Conservation (phyloP, 805 yeast genomes). For the Metschnikowia koreensis region DNA sequence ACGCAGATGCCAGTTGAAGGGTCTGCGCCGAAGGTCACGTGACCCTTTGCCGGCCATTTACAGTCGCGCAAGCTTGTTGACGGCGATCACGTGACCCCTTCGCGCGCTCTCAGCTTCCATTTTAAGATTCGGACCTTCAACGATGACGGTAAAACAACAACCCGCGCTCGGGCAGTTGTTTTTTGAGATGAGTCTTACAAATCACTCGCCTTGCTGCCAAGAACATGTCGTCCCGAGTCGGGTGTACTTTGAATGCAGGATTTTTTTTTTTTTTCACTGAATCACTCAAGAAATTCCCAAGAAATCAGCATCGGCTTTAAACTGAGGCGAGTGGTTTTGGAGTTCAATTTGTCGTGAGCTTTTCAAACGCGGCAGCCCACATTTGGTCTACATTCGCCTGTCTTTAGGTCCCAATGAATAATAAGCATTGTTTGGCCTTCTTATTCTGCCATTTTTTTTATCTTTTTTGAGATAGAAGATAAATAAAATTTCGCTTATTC, state of each 20-base stretch:
- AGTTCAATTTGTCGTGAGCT: too few relatives aligned
- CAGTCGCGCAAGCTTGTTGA: neutral
- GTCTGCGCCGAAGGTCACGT: neutral
- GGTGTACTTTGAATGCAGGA: too few relatives aligned
- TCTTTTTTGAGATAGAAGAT: too few relatives aligned
- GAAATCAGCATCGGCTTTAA: too few relatives aligned
- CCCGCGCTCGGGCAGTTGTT: slow-evolving; percentile 1
- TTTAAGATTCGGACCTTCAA: neutral
- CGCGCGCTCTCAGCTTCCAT: slow-evolving; percentile 1
- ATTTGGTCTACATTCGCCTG: too few relatives aligned
- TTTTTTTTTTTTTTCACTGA: neutral
- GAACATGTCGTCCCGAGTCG: neutral
- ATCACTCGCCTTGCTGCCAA: neutral
- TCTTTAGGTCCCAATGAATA: too few relatives aligned
- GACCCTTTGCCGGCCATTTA: neutral
- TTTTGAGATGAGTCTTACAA: neutral
- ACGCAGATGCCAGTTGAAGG: slow-evolving; percentile 4
- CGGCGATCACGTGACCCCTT: slow-evolving; percentile 1
- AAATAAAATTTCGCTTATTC: too few relatives aligned
- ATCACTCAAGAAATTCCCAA: too few relatives aligned
- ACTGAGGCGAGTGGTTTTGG: too few relatives aligned
- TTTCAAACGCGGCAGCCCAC: too few relatives aligned
- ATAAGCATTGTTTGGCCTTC: too few relatives aligned
- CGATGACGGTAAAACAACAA: neutral
- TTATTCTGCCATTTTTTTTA: too few relatives aligned